These are phyloP conservation scores for Lactifluus pinguis DNA, from an alignment of 768 basidiomycete species.

Conservation along the genomic window DNA sequence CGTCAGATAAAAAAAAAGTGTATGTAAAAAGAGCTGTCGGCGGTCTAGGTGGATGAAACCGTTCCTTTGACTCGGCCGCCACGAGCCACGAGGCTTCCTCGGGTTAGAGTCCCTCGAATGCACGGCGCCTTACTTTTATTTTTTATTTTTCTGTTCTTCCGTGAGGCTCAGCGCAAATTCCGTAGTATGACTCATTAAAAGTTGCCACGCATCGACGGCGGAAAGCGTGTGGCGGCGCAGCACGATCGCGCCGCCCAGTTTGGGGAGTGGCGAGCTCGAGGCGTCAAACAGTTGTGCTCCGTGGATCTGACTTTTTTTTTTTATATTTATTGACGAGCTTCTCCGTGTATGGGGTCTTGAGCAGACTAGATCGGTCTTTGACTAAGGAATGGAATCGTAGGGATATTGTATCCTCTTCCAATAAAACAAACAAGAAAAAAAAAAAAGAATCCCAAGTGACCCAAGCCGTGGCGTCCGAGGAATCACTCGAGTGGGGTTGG, in stretches of 20 bases:
- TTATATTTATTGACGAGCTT: neutral
- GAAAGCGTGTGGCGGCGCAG: neutral
- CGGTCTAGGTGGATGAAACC: conserved; percentile 4
- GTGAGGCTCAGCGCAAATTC: neutral
- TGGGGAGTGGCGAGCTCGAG: neutral
- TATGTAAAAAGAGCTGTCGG: conserved; percentile 1
- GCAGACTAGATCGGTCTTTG: neutral
- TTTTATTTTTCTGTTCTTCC: neutral
- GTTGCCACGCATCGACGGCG: conserved; percentile 1
- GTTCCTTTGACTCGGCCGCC: conserved; percentile 6
- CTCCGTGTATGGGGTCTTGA: neutral
- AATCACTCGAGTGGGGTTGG: neutral
- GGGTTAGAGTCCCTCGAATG: neutral
- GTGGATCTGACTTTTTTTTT: conserved; percentile 3
- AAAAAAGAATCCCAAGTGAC: neutral
- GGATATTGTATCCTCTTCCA: neutral
- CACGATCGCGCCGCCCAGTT: conserved; percentile 5
- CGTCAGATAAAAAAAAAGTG: neutral
- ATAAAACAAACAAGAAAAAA: neutral
- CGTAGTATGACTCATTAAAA: neutral
- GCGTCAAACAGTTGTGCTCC: conserved; percentile 2
- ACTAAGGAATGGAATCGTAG: conserved; percentile 5
- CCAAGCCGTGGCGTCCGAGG: conserved; percentile 8
- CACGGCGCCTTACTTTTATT: neutral
- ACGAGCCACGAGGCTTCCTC: conserved; percentile 8